Percentiles rank a stretch among this genome's conserved stretches.
phyloP scores from a whole-genome alignment of 371 early-diverging fungal species.

The Choanephora cucurbitarum region DNA sequence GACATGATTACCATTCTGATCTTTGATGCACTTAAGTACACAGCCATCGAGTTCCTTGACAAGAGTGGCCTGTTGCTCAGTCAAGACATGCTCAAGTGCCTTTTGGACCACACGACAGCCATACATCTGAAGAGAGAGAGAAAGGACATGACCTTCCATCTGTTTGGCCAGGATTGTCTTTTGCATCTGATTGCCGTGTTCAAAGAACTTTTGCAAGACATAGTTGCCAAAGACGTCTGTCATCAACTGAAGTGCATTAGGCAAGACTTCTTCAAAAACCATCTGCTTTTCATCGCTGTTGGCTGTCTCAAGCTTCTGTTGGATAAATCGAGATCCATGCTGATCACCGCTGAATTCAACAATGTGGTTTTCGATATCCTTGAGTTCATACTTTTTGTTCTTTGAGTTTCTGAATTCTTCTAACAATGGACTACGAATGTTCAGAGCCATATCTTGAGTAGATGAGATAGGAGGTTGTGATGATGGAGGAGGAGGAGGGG shows the following conservation, averaged over 20 bases:
- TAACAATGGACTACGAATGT: conserved; percentile 78
- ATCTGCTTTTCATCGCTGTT: conserved; percentile 92
- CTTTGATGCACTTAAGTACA: conserved; percentile 97
- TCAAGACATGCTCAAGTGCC: conserved; percentile 92
- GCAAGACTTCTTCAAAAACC: conserved; percentile 96
- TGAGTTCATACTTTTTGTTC: conserved; percentile 90
- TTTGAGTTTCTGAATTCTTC: conserved; percentile 96
- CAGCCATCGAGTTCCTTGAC: conserved; percentile 93
- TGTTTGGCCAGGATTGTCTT: conserved; percentile 85
- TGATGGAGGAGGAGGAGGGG: conserved; percentile 6
- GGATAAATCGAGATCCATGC: conserved; percentile 99
- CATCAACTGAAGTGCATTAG: conserved; percentile 93
- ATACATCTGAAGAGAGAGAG: conserved; percentile 98
- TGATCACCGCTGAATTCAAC: conserved; percentile 99
- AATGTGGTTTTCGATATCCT: conserved; percentile 92
- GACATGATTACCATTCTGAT: conserved; percentile 99
- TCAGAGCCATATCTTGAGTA: conserved; percentile 42
- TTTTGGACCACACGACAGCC: conserved; percentile 99
- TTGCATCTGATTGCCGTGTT: conserved; percentile 90
- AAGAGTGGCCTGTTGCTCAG: conserved; percentile 88
- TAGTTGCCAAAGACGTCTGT: conserved; percentile 99
- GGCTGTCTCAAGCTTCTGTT: conserved; percentile 97
- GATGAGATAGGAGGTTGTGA: background rate
- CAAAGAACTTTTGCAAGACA: conserved; percentile 99
- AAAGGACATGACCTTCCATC: conserved; percentile 94